phyloP scores from a whole-genome alignment of 192 early-diverging fungal genomes.

The Backusella tarrabulga region DNA sequence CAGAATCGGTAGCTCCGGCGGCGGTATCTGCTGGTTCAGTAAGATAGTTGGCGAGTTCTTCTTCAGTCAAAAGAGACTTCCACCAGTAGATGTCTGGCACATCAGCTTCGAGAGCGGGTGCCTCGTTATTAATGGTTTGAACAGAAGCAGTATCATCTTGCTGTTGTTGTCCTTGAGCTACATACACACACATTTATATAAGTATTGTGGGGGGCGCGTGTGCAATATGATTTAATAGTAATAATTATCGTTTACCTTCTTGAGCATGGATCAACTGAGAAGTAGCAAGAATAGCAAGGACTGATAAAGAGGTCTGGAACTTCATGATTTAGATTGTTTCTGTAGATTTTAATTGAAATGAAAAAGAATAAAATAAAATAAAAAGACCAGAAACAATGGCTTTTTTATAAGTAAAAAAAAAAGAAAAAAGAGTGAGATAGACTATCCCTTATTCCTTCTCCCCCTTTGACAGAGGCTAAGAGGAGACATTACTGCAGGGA shows the following conservation, averaged over 20 bases:
- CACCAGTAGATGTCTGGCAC: slow-evolving; percentile 14
- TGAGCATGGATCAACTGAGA: neutral
- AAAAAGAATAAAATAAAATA: neutral
- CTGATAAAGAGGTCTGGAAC: slow-evolving; percentile 6
- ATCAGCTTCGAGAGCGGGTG: neutral
- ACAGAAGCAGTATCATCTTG: neutral
- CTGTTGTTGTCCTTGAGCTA: neutral
- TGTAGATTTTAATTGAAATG: neutral
- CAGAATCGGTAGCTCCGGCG: neutral
- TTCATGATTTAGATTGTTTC: neutral
- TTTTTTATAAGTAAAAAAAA: neutral
- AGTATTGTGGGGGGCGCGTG: neutral
- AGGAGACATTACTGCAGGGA: neutral
- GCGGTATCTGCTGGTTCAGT: neutral
- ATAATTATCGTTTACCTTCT: neutral
- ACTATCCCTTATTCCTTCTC: too few species aligned
- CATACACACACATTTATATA: neutral
- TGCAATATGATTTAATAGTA: neutral
- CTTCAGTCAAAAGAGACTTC: slow-evolving; percentile 1
- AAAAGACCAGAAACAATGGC: neutral
- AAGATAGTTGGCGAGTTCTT: neutral
- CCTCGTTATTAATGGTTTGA: neutral
- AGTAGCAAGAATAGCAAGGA: neutral
- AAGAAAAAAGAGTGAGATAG: neutral
- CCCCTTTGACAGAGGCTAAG: neutral